Base-by-base conservation (phyloP, 108 stramenopile genomes). In the Cyclotella kingstonii region DNA sequence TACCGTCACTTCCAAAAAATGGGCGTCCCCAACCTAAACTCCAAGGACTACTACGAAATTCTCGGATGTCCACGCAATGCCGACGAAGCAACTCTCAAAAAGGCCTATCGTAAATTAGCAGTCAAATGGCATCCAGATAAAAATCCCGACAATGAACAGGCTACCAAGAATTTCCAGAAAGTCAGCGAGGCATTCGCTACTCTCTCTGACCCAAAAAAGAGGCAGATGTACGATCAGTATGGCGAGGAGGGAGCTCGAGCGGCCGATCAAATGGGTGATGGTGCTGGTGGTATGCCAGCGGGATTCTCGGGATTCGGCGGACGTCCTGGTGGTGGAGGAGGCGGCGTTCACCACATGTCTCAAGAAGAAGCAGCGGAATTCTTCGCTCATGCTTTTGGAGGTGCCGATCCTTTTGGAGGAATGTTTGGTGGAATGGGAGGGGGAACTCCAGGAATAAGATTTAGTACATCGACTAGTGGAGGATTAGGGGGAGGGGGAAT, bases 101-200 rank as follows among this genome's bases (percentile, higher is more conserved):
- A 89, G 51, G 88, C 88, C 12, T 93, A 93, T 66, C 70, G 83
- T 40, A 93, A 93, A 69, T 59, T 93, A 22, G 88, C 91, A 46
- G 87, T 93, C 15, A 93, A 93, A 70, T 93, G 88, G 88, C 91
- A 93, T 48, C 91, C 91, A 0, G 91, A 93, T 55, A 93, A 93
- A 51, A 93, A 93, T 60, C 88, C 86, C 0, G 88, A 80, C 29
- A 78, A 84, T 54, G 83, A 89, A 57, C 68, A 89, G 64, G 91
- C 91, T 5, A 93, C 91, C 0, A 74, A 82, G 38, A 93, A 93
- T 46, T 93, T 93, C 59, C 91, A 93, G 70, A 93, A 93, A 47
- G 84, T 93, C 3, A 81, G 79, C 21, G 91, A 93, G 59, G 91
- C 91, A 0, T 93, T 86, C 64, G 88, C 91, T 5, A 76, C 78